These are phyloP conservation scores for Coriaria nepalensis DNA, from an alignment of 306 rosid genomes.

Conservation along the genomic window DNA sequence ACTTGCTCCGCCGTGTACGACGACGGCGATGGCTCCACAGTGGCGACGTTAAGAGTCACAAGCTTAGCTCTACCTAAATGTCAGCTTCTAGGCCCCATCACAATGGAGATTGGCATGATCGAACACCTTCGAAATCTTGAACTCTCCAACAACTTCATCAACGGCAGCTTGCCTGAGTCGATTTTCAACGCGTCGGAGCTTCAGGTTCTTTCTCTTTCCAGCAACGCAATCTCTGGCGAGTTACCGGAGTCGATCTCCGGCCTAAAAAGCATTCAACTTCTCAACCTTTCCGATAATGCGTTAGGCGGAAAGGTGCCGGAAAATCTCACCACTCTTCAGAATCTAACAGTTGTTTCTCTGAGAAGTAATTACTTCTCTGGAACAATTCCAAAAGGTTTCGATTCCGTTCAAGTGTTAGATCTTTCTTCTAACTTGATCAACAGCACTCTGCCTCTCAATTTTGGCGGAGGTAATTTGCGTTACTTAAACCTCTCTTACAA, in stretches of 20 bases:
- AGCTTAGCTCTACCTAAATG: slow-evolving; percentile 46
- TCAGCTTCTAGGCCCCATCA: slow-evolving; percentile 69
- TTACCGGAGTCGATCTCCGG: slow-evolving; percentile 41
- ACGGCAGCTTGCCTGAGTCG: slow-evolving; percentile 56
- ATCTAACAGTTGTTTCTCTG: slow-evolving; percentile 49
- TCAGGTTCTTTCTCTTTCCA: slow-evolving; percentile 55
- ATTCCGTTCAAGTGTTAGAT: slow-evolving; percentile 46
- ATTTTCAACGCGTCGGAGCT: slow-evolving; percentile 70
- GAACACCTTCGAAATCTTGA: slow-evolving; percentile 58
- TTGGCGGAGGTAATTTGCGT: slow-evolving; percentile 35
- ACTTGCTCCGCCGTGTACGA: slow-evolving; percentile 37
- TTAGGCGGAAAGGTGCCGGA: slow-evolving; percentile 56
- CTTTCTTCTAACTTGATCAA: slow-evolving; percentile 74
- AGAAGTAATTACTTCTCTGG: slow-evolving; percentile 70
- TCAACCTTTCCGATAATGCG: slow-evolving; percentile 79
- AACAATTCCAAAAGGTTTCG: slow-evolving; percentile 34
- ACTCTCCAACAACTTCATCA: slow-evolving; percentile 73
- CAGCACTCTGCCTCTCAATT: slow-evolving; percentile 52
- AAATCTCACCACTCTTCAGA: slow-evolving; percentile 33
- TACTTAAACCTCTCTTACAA: slow-evolving; percentile 75
- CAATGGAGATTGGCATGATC: slow-evolving; percentile 47
- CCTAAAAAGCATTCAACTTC: slow-evolving; percentile 38
- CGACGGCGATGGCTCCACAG: slow-evolving; percentile 26
- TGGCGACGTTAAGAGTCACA: slow-evolving; percentile 48
- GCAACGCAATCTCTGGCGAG: slow-evolving; percentile 67